Evolutionary conservation across 345 rosid genomes (phyloP).

Genomic region (Gossypium ekmanianum): DNA sequence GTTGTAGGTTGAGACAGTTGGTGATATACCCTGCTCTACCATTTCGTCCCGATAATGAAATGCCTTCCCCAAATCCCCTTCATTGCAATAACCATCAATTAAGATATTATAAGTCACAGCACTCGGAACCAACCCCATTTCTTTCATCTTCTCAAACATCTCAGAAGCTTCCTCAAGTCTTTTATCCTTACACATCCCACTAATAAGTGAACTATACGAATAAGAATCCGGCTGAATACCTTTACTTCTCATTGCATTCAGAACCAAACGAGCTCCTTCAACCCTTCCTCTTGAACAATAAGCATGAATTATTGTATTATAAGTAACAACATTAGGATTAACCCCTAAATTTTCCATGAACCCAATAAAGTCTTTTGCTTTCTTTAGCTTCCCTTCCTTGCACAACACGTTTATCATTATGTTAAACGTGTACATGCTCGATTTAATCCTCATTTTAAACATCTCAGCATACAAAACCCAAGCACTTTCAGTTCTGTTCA

Average conservation of each 20-base stretch:
- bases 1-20: conserved; percentile 75
- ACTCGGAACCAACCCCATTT: conserved; percentile 46
- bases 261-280: conserved; percentile 63
- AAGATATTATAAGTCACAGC: conserved; percentile 75
- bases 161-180: conserved; percentile 59
- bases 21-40: conserved; percentile 56
- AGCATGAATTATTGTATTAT: conserved; percentile 77
- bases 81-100: conserved; percentile 73
- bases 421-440: conserved; percentile 63
- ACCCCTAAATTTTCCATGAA: conserved; percentile 64
- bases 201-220: conserved; percentile 67
- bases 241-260: conserved; percentile 52
- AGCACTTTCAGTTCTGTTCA: conserved; percentile 49
- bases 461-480: conserved; percentile 96
- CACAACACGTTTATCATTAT: conserved; percentile 90
- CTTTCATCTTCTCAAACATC: conserved; percentile 57
- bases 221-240: conserved; percentile 67
- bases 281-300: conserved; percentile 61
- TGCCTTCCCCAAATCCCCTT: conserved; percentile 61
- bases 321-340: conserved; percentile 67
- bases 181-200: conserved; percentile 78
- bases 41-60: conserved; percentile 71
- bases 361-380: conserved; percentile 58
- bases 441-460: conserved; percentile 76
- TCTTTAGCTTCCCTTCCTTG: conserved; percentile 78